These are phyloP conservation scores for Cynara cardunculus DNA, from an alignment of 129 eudicot genomes.

Conservation along the genomic window DNA sequence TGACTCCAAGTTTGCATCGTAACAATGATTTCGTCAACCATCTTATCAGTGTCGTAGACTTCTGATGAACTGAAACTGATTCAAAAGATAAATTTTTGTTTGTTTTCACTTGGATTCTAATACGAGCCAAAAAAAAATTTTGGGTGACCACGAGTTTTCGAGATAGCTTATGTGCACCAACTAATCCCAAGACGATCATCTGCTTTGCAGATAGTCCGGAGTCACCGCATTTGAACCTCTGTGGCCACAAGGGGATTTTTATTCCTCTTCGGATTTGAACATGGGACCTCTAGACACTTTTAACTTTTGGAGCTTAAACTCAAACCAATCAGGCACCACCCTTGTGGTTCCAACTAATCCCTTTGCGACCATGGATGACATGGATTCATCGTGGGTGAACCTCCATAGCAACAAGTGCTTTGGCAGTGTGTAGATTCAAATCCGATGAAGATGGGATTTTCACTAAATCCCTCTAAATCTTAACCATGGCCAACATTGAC, in stretches of 20 bases:
- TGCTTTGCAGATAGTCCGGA: no score
- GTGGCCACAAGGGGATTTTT: not conserved
- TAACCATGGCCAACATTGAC: slow-evolving; percentile 39
- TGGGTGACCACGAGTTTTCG: no score
- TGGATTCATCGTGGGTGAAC: no score
- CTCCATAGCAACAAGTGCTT: not conserved
- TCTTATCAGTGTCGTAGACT: not conserved
- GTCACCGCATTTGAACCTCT: not conserved
- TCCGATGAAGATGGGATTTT: not conserved
- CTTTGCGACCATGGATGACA: no score
- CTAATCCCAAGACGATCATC: not conserved
- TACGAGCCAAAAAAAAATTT: not conserved
- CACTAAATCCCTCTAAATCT: not conserved
- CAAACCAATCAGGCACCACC: no score
- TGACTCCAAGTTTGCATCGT: not conserved
- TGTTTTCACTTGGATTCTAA: not conserved
- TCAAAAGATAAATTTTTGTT: not conserved
- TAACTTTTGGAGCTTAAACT: no score
- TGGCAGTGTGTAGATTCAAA: slow-evolving; percentile 32
- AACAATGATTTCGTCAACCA: not conserved
- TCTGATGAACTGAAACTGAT: not conserved
- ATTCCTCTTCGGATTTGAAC: no score
- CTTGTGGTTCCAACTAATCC: no score
- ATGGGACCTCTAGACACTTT: no score
- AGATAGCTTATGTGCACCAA: no score